These are phyloP conservation scores for Irpex sp. DNA, from an alignment of 1,284 basidiomycete genomes.

Conservation along the genomic window DNA sequence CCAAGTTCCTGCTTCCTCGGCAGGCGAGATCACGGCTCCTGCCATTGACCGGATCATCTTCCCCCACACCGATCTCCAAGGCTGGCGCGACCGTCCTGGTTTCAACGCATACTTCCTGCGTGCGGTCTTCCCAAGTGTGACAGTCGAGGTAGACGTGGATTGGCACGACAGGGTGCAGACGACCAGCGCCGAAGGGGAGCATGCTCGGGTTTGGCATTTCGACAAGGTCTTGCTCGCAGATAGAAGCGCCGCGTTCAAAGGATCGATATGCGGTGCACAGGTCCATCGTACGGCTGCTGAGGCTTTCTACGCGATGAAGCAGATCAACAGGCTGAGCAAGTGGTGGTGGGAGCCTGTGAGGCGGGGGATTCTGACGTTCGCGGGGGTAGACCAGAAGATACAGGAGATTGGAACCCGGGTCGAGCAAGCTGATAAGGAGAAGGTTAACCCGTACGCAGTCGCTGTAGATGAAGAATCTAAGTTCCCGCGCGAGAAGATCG, in stretches of 20 bases:
- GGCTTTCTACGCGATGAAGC: slow-evolving; percentile 50
- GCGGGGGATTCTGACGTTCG: slow-evolving; percentile 58
- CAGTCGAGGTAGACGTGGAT: slow-evolving; percentile 64
- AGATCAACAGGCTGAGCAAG: slow-evolving; percentile 30
- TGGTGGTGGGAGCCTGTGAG: slow-evolving; percentile 73
- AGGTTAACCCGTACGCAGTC: slow-evolving; percentile 8
- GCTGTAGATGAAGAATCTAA: slow-evolving; percentile 10
- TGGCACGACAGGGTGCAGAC: slow-evolving; percentile 65
- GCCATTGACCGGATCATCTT: slow-evolving; percentile 69
- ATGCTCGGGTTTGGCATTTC: slow-evolving; percentile 49
- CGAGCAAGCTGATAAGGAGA: slow-evolving; percentile 13
- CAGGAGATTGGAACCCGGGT: slow-evolving; percentile 25
- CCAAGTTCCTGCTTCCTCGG: slow-evolving; percentile 18
- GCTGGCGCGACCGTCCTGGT: slow-evolving; percentile 73
- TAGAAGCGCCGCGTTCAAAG: slow-evolving; percentile 71
- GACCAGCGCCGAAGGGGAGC: slow-evolving; percentile 29
- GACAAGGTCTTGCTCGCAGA: slow-evolving; percentile 65
- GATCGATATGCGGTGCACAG: slow-evolving; percentile 51
- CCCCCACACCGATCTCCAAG: slow-evolving; percentile 47
- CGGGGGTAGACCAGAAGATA: slow-evolving; percentile 39
- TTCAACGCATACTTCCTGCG: slow-evolving; percentile 77
- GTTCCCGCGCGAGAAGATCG: slow-evolving; percentile 32
- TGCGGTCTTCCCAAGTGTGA: slow-evolving; percentile 70
- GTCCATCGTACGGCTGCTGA: slow-evolving; percentile 71
- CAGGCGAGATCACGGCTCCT: slow-evolving; percentile 30